These are phyloP conservation scores for Leccinum longicurvipes DNA, from an alignment of 768 basidiomycete genomes.

Conservation along the genomic window DNA sequence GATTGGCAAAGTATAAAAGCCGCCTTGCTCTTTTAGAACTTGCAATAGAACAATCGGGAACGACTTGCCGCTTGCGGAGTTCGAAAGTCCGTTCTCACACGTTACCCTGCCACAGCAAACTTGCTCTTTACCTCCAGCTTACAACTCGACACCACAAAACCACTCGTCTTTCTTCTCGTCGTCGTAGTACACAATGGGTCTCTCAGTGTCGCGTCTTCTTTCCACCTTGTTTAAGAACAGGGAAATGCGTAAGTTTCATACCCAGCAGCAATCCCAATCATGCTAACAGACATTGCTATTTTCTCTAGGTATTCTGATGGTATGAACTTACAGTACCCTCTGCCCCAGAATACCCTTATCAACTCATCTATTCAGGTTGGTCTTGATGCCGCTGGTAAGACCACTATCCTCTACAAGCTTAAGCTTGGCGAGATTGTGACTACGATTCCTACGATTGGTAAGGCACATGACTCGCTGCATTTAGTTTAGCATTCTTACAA, in stretches of 20 bases:
- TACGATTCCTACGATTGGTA: slow-evolving; percentile 99
- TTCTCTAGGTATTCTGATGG: slow-evolving; percentile 91
- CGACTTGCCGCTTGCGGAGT: slow-evolving; percentile 31
- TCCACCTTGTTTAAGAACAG: slow-evolving; percentile 93
- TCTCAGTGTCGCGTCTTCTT: slow-evolving; percentile 72
- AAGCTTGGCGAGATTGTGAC: slow-evolving; percentile 99
- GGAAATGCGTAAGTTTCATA: slow-evolving; percentile 89
- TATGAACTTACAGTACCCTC: slow-evolving; percentile 34
- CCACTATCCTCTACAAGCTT: slow-evolving; percentile 97
- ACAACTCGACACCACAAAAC: slow-evolving; percentile 25
- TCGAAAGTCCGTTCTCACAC: slow-evolving; percentile 33
- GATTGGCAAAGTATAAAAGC: background rate
- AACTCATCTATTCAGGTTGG: slow-evolving; percentile 63
- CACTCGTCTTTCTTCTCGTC: slow-evolving; percentile 29
- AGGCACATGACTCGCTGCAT: slow-evolving; percentile 32
- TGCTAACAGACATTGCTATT: slow-evolving; percentile 23
- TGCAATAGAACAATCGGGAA: background rate
- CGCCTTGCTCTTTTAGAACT: background rate
- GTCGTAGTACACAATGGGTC: slow-evolving; percentile 61
- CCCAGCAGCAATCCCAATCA: slow-evolving; percentile 14
- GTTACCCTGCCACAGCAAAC: slow-evolving; percentile 30
- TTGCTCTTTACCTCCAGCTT: slow-evolving; percentile 30
- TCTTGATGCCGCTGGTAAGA: slow-evolving; percentile 99
- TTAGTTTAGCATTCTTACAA: slow-evolving; percentile 13
- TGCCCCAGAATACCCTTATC: slow-evolving; percentile 12